A percentile compares a stretch with the other conserved stretches of the same genome.
Evolutionary conservation across 2,329 filamentous ascomycete genomes (phyloP).

Genomic region (Diaporthe ampelina): DNA sequence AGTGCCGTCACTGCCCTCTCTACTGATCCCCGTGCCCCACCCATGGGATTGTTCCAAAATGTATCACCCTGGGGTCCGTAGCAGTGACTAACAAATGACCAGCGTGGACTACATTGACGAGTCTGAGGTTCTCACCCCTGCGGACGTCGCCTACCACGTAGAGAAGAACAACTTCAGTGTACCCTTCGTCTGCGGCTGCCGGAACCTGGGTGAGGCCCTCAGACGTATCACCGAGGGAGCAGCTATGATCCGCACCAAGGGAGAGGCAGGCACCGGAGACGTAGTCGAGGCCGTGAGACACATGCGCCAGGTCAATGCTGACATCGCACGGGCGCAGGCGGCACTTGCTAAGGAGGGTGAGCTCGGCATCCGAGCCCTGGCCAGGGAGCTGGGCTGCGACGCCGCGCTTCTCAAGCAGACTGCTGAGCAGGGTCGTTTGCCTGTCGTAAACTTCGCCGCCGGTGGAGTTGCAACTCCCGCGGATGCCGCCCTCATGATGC

Average conservation of each 20-base stretch:
- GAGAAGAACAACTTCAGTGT: slow-evolving; percentile 86
- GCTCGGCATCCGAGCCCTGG: slow-evolving; percentile 74
- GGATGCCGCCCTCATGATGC: slow-evolving; percentile 98
- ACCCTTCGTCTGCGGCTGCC: slow-evolving; percentile 96
- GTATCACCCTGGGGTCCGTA: too few species aligned
- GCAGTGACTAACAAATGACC: too few species aligned
- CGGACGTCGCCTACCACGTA: slow-evolving; percentile 91
- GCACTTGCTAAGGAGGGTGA: slow-evolving; percentile 73
- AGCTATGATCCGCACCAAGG: slow-evolving; percentile 99
- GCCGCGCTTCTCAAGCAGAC: slow-evolving; percentile 87
- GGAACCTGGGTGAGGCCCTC: slow-evolving; percentile 93
- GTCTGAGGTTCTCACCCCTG: slow-evolving; percentile 96
- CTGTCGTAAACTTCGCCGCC: slow-evolving; percentile 97
- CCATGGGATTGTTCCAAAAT: too few species aligned
- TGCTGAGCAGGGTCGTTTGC: slow-evolving; percentile 87
- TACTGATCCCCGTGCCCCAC: too few species aligned
- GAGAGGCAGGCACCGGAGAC: slow-evolving; percentile 96
- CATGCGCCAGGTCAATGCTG: slow-evolving; percentile 89
- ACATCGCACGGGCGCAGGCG: slow-evolving; percentile 85
- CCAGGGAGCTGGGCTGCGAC: slow-evolving; percentile 85
- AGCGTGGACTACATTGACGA: slow-evolving; percentile 98
- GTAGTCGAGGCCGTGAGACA: slow-evolving; percentile 97
- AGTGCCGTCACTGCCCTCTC: too few species aligned
- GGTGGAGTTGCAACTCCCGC: slow-evolving; percentile 99
- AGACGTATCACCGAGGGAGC: slow-evolving; percentile 92